Conservation (phyloP, 2,329 filamentous ascomycete species). For the Phaeoacremonium minimum region DNA sequence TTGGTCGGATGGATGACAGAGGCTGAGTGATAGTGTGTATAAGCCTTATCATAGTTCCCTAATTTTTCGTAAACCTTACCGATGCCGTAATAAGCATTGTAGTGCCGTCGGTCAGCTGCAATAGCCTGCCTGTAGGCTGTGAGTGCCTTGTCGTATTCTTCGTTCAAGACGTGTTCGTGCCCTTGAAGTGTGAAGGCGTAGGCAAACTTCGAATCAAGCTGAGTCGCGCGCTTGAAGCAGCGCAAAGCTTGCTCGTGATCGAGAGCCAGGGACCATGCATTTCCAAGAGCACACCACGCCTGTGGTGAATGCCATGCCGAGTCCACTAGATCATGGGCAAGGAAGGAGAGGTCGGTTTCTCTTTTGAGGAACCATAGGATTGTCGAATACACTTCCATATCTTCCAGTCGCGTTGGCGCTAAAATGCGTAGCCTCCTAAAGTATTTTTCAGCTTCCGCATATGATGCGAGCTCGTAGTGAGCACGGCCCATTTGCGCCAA, state of each 20-base stretch:
- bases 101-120: conserved; percentile 81
- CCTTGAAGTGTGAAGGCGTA: conserved; percentile 96
- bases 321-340: conserved; percentile 87
- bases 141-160: conserved; percentile 94
- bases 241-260: conserved; percentile 93
- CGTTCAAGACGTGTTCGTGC: conserved; percentile 91
- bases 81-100: conserved; percentile 97
- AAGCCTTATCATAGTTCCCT: conserved; percentile 85
- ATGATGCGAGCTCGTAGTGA: conserved; percentile 85
- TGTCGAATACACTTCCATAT: conserved; percentile 98
- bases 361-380: conserved; percentile 98
- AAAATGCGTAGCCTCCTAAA: conserved; percentile 77
- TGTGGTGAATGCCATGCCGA: conserved; percentile 85
- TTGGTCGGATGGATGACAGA: conserved; percentile 91
- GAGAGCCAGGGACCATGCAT: conserved; percentile 86
- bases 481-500: conserved; percentile 86
- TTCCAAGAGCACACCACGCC: conserved; percentile 93
- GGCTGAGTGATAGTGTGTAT: conserved; percentile 86
- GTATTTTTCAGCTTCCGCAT: conserved; percentile 79
- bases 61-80: conserved; percentile 82
- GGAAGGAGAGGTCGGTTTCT: conserved; percentile 84
- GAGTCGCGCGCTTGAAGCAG: conserved; percentile 92
- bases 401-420: conserved; percentile 77
- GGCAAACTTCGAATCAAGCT: conserved; percentile 84
- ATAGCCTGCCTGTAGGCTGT: conserved; percentile 83